phyloP scores from a whole-genome alignment of 345 rosid genomes.

The Mercurialis annua region DNA sequence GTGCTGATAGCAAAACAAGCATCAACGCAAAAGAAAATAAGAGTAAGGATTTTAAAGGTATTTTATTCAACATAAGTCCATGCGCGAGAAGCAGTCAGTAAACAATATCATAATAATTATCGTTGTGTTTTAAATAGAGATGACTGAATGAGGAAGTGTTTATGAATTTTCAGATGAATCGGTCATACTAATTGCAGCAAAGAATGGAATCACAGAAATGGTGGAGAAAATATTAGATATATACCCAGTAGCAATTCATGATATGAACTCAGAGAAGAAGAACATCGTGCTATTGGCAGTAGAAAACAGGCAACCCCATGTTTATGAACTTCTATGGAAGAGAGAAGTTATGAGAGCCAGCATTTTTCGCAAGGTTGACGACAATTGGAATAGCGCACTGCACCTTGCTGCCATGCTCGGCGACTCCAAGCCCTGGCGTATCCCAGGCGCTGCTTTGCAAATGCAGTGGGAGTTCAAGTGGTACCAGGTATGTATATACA shows the following conservation, averaged over 20 bases:
- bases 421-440: conserved; percentile 46
- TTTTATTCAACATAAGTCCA: too few relatives aligned
- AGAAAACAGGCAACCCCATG: conserved; percentile 47
- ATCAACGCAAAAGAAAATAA: not conserved
- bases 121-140: conserved; percentile 3
- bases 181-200: conserved; percentile 31
- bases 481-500: conserved; percentile 47
- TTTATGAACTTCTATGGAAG: conserved; percentile 29
- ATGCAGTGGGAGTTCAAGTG: conserved; percentile 71
- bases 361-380: conserved; percentile 38
- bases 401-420: conserved; percentile 50
- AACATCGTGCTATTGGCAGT: conserved; percentile 43
- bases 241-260: conserved; percentile 29
- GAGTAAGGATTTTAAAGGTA: not conserved
- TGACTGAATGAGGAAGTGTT: not conserved
- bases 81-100: too few relatives aligned
- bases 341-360: conserved; percentile 16
- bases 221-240: conserved; percentile 27
- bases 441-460: conserved; percentile 51
- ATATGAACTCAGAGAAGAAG: conserved; percentile 26
- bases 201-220: conserved; percentile 31
- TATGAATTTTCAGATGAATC: conserved; percentile 12
- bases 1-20: conserved; percentile 1
- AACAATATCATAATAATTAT: conserved; percentile 17
- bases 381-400: conserved; percentile 42